Conservation (phyloP, 495 filamentous ascomycete genomes). For the Aspergillus affinis region DNA sequence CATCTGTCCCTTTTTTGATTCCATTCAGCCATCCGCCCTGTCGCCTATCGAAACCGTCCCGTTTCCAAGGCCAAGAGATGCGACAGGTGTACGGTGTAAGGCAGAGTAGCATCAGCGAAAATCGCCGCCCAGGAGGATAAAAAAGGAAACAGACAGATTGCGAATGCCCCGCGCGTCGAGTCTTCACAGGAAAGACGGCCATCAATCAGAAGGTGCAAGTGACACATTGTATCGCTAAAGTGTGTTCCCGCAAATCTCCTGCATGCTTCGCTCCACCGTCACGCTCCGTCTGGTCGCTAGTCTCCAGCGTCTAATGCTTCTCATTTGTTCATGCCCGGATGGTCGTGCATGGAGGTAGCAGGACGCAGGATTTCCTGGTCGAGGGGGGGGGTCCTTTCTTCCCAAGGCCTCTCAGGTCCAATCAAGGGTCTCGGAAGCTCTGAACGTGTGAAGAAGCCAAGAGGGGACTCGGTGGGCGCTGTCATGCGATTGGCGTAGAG, state of each 20-base stretch:
- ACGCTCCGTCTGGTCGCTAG: slow-evolving; percentile 19
- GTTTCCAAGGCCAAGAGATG: not conserved
- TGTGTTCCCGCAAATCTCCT: slow-evolving; percentile 24
- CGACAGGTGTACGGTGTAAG: not conserved
- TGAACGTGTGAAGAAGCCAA: slow-evolving; percentile 20
- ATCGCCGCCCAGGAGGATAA: not conserved
- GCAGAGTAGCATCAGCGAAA: slow-evolving; percentile 1
- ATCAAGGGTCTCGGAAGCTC: slow-evolving; percentile 6
- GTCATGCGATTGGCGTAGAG: slow-evolving; percentile 14
- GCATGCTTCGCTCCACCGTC: slow-evolving; percentile 21
- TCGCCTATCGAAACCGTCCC: no score
- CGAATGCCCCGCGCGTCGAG: slow-evolving; percentile 14
- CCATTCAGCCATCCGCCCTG: no score
- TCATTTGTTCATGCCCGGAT: slow-evolving; percentile 5
- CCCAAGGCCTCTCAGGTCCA: slow-evolving; percentile 8
- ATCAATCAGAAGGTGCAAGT: slow-evolving; percentile 19
- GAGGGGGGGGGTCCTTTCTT: not conserved
- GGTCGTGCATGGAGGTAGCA: slow-evolving; percentile 13
- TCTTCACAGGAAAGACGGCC: slow-evolving; percentile 11
- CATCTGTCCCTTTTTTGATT: no score
- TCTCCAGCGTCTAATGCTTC: slow-evolving; percentile 10
- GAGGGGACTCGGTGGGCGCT: slow-evolving; percentile 7
- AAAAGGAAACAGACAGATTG: not conserved
- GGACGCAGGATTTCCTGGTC: not conserved
- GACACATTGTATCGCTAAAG: slow-evolving; percentile 20